Evolutionary conservation across 495 filamentous ascomycete genomes (phyloP).

Genomic region (Podospora pseudoanserina): DNA sequence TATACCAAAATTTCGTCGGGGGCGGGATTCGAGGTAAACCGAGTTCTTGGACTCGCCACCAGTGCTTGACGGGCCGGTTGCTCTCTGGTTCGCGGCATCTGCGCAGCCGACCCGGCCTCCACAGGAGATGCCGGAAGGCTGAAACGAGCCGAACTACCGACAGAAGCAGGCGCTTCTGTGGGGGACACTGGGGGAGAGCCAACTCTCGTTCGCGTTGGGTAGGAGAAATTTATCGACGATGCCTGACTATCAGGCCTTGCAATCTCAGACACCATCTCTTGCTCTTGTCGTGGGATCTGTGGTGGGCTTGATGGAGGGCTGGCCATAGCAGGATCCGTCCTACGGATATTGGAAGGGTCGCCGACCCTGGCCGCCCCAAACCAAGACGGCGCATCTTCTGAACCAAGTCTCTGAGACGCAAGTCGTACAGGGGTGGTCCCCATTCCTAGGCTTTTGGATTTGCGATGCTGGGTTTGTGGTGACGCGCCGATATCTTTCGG

Average conservation of each 20-base stretch:
- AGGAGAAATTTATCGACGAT: slow-evolving; percentile 80
- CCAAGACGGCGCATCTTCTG: slow-evolving; percentile 37
- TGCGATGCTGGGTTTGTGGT: slow-evolving; percentile 19
- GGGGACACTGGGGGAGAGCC: slow-evolving; percentile 35
- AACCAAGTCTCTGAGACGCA: slow-evolving; percentile 43
- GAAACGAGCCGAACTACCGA: slow-evolving; percentile 2
- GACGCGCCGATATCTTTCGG: slow-evolving; percentile 46
- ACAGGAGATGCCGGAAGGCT: slow-evolving; percentile 3
- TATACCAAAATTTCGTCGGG: slow-evolving; percentile 46
- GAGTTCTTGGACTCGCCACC: slow-evolving; percentile 19
- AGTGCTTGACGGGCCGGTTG: slow-evolving; percentile 8
- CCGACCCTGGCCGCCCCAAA: slow-evolving; percentile 41
- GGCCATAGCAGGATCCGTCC: slow-evolving; percentile 42
- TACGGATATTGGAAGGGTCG: slow-evolving; percentile 40
- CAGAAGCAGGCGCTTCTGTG: slow-evolving; percentile 6
- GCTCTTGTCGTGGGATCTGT: slow-evolving; percentile 13
- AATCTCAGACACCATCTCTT: slow-evolving; percentile 17
- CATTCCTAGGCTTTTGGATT: slow-evolving; percentile 31
- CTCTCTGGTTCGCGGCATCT: slow-evolving; percentile 1
- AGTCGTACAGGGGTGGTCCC: slow-evolving; percentile 39
- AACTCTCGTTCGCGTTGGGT: slow-evolving; percentile 50
- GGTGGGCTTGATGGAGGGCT: slow-evolving; percentile 35
- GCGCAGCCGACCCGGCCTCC: slow-evolving; percentile 2
- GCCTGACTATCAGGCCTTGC: slow-evolving; percentile 55
- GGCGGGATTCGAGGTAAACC: slow-evolving; percentile 22